Base-by-base conservation (phyloP, 805 yeast genomes). In the Cyberlindnera mycetangii region DNA sequence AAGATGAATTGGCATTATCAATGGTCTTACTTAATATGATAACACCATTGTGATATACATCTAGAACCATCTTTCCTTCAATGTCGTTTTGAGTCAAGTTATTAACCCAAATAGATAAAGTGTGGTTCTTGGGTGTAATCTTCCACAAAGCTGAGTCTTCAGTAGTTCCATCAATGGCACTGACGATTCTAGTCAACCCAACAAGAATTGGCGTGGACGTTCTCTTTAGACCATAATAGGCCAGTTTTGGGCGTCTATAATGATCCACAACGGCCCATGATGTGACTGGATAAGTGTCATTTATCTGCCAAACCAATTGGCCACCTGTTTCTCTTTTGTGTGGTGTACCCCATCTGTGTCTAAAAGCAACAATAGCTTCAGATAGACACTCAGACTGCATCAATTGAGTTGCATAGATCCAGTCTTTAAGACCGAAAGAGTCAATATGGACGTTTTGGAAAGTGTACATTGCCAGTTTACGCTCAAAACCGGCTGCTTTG, bases 261-360 rank as follows among this genome's bases (percentile, higher is more conserved):
- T 54, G 68, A 50, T 76, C 81, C 16, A 68, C 61, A 22, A 75
- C 57, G 1, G 79, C 60, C 80, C 81, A 76, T n/a, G 72, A 64
- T 2, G 78, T 67, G 2, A 66, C 73, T 1, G 80, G 80, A 75
- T 78, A 74, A 45, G 77, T 73, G 53, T 76, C 80, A 48, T 76
- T 74, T 20, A 72, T 54, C 56, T 76, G 81, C 81, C 81, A 76
- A 7, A 76, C 78, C 31, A 76, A 55, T 4, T 75, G 69, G 3
- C 80, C 81, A 14, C 75, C 72, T 32, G 57, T 55, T 32, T 64
- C 60, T 33, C 73, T 62, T 30, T 61, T 51, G 3, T 65, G 65
- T 5, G 56, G 56, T 5, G 58, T 60, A 22, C 61, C 59, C 81
- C 80, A 76, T 42, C 68, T 56, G 17, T 77, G 51, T 58, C 78